These are phyloP conservation scores for Diversispora eburnea DNA, from an alignment of 192 early-diverging fungal genomes.

Conservation along the genomic window DNA sequence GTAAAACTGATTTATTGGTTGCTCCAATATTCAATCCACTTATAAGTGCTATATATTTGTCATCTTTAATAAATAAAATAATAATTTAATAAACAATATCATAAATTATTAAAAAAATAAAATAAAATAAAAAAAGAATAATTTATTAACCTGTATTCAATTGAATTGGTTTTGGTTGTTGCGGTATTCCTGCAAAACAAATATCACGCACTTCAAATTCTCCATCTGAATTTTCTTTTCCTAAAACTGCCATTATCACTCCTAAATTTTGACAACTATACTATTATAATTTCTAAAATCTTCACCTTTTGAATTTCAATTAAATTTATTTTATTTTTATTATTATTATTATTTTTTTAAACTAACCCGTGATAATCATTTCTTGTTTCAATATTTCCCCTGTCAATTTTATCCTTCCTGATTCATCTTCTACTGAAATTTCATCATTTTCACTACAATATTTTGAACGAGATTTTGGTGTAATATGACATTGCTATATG, in stretches of 20 bases:
- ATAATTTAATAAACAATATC: background rate
- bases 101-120: background rate
- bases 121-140: background rate
- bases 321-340: background rate
- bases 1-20: conserved; percentile 46
- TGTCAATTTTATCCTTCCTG: conserved; percentile 75
- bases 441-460: conserved; percentile 65
- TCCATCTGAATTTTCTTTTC: conserved; percentile 68
- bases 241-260: conserved; percentile 73
- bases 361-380: conserved; percentile 69
- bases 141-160: conserved; percentile 37
- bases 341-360: background rate
- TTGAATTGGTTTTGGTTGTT: conserved; percentile 43
- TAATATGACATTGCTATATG: conserved; percentile 60
- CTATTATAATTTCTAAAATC: background rate
- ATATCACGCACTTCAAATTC: conserved; percentile 84
- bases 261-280: conserved; percentile 43
- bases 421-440: conserved; percentile 86
- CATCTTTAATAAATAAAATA: conserved; percentile 13
- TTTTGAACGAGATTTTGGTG: conserved; percentile 57
- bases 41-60: conserved; percentile 73
- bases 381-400: conserved; percentile 54
- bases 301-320: background rate
- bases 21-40: conserved; percentile 74
- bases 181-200: conserved; percentile 66